Base-by-base conservation (phyloP, 352 stramenopile species). In the Pythium brassicae region DNA sequence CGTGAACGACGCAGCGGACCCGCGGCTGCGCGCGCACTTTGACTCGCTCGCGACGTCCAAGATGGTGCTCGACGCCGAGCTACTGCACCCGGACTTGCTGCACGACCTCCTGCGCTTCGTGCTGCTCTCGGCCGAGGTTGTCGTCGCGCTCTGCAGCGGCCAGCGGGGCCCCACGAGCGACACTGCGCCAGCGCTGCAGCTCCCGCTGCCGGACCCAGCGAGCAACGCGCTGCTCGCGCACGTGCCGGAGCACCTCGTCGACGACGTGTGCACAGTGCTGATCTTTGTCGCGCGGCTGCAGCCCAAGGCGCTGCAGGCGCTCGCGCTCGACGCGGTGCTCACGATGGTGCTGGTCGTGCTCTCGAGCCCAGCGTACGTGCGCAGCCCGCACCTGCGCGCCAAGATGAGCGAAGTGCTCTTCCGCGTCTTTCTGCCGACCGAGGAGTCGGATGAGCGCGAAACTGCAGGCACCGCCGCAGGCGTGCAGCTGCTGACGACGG, bases 361-460 rank as follows among this genome's bases (percentile, higher is more conserved):
- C 37, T 96, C 92, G 4, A 91, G 86, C 23, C 87, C 89, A 2
- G 66, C 71, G 51, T 87, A 92, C 45, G 83, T 97, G 19, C 76
- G 88, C 43, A 95, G 83, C 48, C 92, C 89, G 39, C 92, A 99
- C 67, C 68, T 99, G 35, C 87, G 96, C 27, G 97, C 96, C 20
- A 98, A 97, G 55, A 92, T 99, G 61, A 97, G 94, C 19, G 92
- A 99, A 72, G 83, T 98, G 6, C 65, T 99, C 22, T 98, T 98
- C 66, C 83, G 97, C 56, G 77, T 98, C 42, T 99, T 98, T 62
- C 74, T 99, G 17, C 97, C 97, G 1, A 74, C 78, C 2, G 76
- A 89, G 45, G 86, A 95, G 52, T 85, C 83, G 0, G 83, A 91
- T 5, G 74, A 88, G 27, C 81, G 87, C 25, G 69, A 89, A 42